These are phyloP conservation scores for Chalciporus piperatus DNA, from an alignment of 768 basidiomycete species.

Conservation along the genomic window DNA sequence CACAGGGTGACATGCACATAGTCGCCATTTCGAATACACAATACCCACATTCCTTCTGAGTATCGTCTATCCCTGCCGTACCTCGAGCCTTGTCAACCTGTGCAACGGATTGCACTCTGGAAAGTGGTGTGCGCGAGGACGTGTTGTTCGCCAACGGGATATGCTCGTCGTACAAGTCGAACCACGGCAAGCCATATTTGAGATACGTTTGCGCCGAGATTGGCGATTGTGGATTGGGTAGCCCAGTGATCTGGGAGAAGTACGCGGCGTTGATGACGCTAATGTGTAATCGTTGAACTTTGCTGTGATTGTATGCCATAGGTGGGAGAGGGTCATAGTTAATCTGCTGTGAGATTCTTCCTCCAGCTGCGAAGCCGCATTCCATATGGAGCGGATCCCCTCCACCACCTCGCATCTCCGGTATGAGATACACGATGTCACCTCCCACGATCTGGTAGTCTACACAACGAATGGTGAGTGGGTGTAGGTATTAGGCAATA, in stretches of 20 bases:
- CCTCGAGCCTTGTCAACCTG: neutral
- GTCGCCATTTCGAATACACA: conserved; percentile 1
- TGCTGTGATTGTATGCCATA: conserved; percentile 14
- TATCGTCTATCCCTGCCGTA: neutral
- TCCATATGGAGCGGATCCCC: conserved; percentile 49
- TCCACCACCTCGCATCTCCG: too few species aligned
- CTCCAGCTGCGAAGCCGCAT: conserved; percentile 11
- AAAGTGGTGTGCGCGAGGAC: neutral
- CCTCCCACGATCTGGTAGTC: too few species aligned
- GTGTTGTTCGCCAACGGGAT: conserved; percentile 13
- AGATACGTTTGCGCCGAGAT: conserved; percentile 12
- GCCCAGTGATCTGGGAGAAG: conserved; percentile 14
- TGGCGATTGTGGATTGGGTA: conserved; percentile 11
- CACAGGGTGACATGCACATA: neutral
- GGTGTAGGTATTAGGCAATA: too few species aligned
- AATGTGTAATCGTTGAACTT: conserved; percentile 11
- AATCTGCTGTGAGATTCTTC: conserved; percentile 23
- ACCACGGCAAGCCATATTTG: conserved; percentile 14
- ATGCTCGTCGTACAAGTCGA: conserved; percentile 17
- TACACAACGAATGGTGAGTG: too few species aligned
- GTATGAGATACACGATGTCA: too few species aligned
- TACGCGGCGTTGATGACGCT: conserved; percentile 13
- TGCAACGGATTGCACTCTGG: neutral
- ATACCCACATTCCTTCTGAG: neutral
- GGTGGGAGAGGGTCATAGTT: conserved; percentile 12